These are phyloP conservation scores for Aspergillus uvarum DNA, from an alignment of 2,329 filamentous ascomycete species.

Conservation along the genomic window DNA sequence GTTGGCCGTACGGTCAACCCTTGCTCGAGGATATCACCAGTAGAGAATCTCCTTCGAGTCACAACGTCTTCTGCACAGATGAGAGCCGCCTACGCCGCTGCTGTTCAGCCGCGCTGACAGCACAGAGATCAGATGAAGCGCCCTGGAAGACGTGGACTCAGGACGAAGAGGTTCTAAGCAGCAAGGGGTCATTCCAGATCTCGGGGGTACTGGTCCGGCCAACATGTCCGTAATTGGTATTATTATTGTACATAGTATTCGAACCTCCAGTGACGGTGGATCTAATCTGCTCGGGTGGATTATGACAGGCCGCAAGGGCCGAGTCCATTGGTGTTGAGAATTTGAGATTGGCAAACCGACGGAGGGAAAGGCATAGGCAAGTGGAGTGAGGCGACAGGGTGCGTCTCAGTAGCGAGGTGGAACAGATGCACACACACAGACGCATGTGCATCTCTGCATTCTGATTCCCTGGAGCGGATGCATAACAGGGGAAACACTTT, in stretches of 20 bases:
- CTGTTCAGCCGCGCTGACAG: neutral
- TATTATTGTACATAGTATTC: neutral
- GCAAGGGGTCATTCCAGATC: constrained; percentile 9
- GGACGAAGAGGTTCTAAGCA: constrained; percentile 1
- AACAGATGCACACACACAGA: constrained; percentile 6
- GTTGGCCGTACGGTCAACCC: constrained; percentile 5
- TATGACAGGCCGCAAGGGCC: constrained; percentile 12
- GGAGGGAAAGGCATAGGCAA: constrained; percentile 1
- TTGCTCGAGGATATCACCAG: neutral
- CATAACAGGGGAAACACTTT: neutral
- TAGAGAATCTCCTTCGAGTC: neutral
- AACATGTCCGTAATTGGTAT: neutral
- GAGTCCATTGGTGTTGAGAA: constrained; percentile 5
- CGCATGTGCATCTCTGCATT: neutral
- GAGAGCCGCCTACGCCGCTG: neutral
- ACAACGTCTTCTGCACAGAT: neutral
- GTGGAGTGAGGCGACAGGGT: constrained; percentile 12
- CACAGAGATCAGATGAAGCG: neutral
- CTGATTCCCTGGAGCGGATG: neutral
- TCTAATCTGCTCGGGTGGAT: constrained; percentile 5
- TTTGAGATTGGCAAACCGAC: constrained; percentile 10
- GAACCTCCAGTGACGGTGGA: constrained; percentile 3
- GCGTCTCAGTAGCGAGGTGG: constrained; percentile 13
- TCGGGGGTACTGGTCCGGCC: neutral
- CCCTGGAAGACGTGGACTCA: neutral